Conservation (phyloP, 139 green algal genomes). For the Bryopsis sp. region DNA sequence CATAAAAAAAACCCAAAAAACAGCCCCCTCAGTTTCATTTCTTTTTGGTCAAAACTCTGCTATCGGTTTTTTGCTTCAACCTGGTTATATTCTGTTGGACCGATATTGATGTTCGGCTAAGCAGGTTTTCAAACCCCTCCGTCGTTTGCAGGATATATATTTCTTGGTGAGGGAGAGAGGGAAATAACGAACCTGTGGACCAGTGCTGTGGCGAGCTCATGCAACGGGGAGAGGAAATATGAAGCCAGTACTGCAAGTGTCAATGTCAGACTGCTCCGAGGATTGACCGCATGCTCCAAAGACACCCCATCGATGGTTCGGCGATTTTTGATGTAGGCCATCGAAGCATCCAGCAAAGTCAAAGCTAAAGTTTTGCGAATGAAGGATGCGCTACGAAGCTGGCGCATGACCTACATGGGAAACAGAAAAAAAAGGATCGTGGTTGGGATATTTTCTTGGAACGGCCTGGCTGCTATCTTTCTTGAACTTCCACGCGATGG, state of each 20-base stretch:
- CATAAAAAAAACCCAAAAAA: too few species aligned
- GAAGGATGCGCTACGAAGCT: slow-evolving; percentile 2
- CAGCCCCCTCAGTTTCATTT: too few species aligned
- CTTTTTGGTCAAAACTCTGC: too few species aligned
- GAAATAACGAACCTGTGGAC: slow-evolving; percentile 26
- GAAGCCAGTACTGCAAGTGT: slow-evolving; percentile 39
- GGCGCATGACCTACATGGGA: slow-evolving; percentile 6
- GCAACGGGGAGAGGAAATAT: slow-evolving; percentile 53
- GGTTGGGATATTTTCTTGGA: too few species aligned
- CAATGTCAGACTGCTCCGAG: slow-evolving; percentile 20
- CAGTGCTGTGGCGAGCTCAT: slow-evolving; percentile 48
- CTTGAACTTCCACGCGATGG: too few species aligned
- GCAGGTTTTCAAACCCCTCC: too few species aligned
- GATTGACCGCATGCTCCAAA: slow-evolving; percentile 37
- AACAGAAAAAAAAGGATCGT: too few species aligned
- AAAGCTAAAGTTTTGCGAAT: slow-evolving; percentile 1
- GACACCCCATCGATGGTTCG: slow-evolving; percentile 43
- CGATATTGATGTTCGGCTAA: too few species aligned
- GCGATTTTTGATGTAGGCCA: background rate
- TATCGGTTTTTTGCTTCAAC: too few species aligned
- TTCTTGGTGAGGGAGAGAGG: too few species aligned
- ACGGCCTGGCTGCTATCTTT: background rate
- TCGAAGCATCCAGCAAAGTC: background rate
- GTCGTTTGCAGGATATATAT: too few species aligned
- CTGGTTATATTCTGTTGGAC: too few species aligned